Percentiles rank a stretch among this genome's conserved stretches.
These are phyloP conservation scores for Hyaloperonospora brassicae DNA, from an alignment of 352 stramenopile genomes.

Conservation along the genomic window DNA sequence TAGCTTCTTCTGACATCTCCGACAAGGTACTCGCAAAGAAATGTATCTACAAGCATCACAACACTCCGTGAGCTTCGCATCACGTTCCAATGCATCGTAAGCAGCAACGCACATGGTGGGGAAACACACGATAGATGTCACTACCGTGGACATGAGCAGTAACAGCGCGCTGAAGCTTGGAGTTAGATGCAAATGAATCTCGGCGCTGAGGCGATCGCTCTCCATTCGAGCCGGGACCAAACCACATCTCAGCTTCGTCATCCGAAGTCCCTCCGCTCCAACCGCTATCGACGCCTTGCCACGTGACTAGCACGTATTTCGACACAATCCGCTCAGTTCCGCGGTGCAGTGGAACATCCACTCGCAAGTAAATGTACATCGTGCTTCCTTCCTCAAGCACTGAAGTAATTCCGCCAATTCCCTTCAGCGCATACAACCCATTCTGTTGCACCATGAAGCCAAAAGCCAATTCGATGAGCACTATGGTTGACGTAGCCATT, in stretches of 20 bases:
- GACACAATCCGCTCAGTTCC: conserved; percentile 77
- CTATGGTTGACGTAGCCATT: not conserved
- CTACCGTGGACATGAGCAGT: conserved; percentile 74
- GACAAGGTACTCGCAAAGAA: conserved; percentile 72
- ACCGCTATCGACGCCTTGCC: conserved; percentile 50
- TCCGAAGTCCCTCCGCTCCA: conserved; percentile 59
- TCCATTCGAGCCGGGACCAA: conserved; percentile 38
- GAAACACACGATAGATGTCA: conserved; percentile 84
- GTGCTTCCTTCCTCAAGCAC: conserved; percentile 65
- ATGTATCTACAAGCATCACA: conserved; percentile 45
- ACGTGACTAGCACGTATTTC: conserved; percentile 85
- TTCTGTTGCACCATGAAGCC: conserved; percentile 30
- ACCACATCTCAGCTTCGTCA: conserved; percentile 59
- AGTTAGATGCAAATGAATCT: conserved; percentile 50
- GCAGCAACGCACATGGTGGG: conserved; percentile 58
- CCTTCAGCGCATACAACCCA: conserved; percentile 74
- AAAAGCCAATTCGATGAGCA: conserved; percentile 1
- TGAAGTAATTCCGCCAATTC: conserved; percentile 69
- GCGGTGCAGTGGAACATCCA: conserved; percentile 77
- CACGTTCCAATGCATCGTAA: not conserved
- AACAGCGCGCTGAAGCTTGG: conserved; percentile 71
- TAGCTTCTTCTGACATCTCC: conserved; percentile 80
- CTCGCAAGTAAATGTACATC: conserved; percentile 88
- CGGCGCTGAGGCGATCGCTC: conserved; percentile 28
- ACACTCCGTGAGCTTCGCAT: conserved; percentile 1